Evolutionary conservation across 441 rosid species (phyloP).

Genomic region (Theobroma grandiflorum): DNA sequence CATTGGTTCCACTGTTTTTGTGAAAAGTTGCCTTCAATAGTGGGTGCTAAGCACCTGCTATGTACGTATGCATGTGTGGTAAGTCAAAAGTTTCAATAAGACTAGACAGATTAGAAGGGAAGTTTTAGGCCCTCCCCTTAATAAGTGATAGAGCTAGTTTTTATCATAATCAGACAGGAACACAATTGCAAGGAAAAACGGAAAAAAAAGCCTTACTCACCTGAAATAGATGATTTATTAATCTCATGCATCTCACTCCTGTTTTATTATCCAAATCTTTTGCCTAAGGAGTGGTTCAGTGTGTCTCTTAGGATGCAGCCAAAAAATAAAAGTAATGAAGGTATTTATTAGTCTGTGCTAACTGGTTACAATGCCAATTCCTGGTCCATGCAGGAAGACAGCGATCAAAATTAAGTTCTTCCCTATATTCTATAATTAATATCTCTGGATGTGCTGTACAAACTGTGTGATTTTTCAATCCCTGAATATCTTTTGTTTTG

Average conservation of each 20-base stretch:
- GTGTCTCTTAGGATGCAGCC: neutral
- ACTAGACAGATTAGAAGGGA: neutral
- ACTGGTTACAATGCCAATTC: neutral
- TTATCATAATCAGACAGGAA: neutral
- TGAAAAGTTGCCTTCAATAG: neutral
- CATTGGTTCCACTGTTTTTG: neutral
- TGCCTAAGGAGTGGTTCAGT: neutral
- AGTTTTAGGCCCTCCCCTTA: neutral
- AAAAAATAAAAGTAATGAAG: neutral
- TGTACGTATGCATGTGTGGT: neutral
- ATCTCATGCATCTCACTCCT: neutral
- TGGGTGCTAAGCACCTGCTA: neutral
- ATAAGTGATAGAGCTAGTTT: neutral
- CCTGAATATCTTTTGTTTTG: neutral
- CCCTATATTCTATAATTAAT: neutral
- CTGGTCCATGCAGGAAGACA: neutral
- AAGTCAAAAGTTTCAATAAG: neutral
- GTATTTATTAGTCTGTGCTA: neutral
- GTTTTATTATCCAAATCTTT: slow-evolving; percentile 7
- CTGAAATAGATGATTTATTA: neutral
- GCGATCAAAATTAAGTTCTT: slow-evolving; percentile 4
- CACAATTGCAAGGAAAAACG: neutral
- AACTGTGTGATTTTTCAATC: neutral
- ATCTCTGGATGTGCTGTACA: neutral
- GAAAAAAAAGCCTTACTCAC: neutral